Percentiles rank a stretch among this genome's conserved stretches.
Conservation (phyloP, 1,284 basidiomycete species). For the Bjerkandera adusta region DNA sequence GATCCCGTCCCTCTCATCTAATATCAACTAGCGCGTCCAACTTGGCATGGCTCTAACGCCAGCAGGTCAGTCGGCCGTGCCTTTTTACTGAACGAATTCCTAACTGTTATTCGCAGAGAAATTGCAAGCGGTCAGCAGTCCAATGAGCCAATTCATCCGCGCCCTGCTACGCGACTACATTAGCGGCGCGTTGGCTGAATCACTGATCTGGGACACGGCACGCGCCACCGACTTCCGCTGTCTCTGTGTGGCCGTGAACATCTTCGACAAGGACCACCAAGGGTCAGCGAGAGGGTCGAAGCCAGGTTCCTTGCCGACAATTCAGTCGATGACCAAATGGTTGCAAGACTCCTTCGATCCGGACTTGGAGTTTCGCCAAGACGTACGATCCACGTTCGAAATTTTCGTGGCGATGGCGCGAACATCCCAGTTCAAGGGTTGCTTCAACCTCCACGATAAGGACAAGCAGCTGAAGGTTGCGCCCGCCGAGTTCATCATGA, state of each 20-base stretch:
- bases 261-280: constrained; percentile 36
- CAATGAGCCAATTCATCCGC: constrained; percentile 52
- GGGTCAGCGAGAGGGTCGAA: too few species aligned
- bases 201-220: constrained; percentile 55
- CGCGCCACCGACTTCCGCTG: constrained; percentile 66
- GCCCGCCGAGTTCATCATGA: constrained; percentile 62
- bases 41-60: constrained; percentile 77
- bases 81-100: background rate
- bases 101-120: constrained; percentile 43
- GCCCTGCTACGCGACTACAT: constrained; percentile 46
- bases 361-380: constrained; percentile 31
- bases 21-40: constrained; percentile 61
- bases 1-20: background rate
- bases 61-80: constrained; percentile 37
- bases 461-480: constrained; percentile 43
- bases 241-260: constrained; percentile 50
- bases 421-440: constrained; percentile 27
- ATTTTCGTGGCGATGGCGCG: constrained; percentile 43
- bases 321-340: constrained; percentile 54
- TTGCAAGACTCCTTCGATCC: constrained; percentile 36
- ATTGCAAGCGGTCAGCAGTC: constrained; percentile 58
- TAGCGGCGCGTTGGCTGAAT: constrained; percentile 34
- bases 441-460: constrained; percentile 26
- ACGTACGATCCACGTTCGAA: constrained; percentile 40
- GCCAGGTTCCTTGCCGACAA: constrained; percentile 28